Evolutionary conservation across 2,329 filamentous ascomycete species (phyloP).

Genomic region (Dothideomycetidae sp.): DNA sequence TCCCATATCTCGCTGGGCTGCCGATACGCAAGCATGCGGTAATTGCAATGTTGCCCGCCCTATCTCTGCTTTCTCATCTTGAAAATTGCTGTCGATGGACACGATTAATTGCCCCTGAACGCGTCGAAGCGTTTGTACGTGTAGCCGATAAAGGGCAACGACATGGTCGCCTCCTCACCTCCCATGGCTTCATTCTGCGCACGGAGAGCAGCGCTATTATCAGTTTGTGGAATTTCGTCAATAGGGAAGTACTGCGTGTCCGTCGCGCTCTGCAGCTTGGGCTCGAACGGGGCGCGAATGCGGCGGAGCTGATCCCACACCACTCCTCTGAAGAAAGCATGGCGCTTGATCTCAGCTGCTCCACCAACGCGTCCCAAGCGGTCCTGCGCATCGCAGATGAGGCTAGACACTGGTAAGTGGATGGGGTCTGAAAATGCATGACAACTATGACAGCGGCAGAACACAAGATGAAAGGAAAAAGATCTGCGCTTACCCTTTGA

Average conservation of each 20-base stretch:
- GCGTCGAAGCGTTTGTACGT: slow-evolving; percentile 93
- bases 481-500: slow-evolving; percentile 60
- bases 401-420: slow-evolving; percentile 36
- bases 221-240: slow-evolving; percentile 94
- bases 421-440: slow-evolving; percentile 4
- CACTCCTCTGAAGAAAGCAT: slow-evolving; percentile 93
- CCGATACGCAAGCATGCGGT: too few species aligned
- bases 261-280: slow-evolving; percentile 79
- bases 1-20: too few species aligned
- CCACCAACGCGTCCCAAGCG: slow-evolving; percentile 71
- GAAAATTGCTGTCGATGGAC: too few species aligned
- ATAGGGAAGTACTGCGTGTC: slow-evolving; percentile 98
- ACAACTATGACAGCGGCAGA: too few species aligned
- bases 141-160: slow-evolving; percentile 88
- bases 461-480: too few species aligned
- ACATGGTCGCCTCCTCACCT: slow-evolving; percentile 85
- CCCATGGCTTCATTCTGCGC: slow-evolving; percentile 64
- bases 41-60: too few species aligned
- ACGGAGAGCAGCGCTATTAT: slow-evolving; percentile 75
- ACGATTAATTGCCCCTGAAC: slow-evolving; percentile 31
- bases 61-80: too few species aligned
- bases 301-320: slow-evolving; percentile 85
- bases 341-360: slow-evolving; percentile 81
- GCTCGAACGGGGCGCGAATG: slow-evolving; percentile 92
- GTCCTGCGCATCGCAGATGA: slow-evolving; percentile 88